These are phyloP conservation scores for Lepidium africanum DNA, from an alignment of 345 rosid species.

Conservation along the genomic window DNA sequence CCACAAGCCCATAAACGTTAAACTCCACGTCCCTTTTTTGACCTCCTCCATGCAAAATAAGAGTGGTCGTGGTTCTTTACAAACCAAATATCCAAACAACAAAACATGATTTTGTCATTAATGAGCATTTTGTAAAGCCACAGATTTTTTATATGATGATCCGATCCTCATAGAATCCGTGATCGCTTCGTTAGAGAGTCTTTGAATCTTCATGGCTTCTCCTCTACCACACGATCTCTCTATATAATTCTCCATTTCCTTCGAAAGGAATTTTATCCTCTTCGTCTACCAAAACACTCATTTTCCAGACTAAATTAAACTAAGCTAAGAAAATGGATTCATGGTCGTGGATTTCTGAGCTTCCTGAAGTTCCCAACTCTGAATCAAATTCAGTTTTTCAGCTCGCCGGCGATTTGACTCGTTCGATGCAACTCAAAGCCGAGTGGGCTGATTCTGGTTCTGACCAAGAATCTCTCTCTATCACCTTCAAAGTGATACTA, in stretches of 20 bases:
- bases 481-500: constrained; percentile 39
- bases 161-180: background rate
- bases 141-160: background rate
- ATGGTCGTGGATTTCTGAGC: constrained; percentile 81
- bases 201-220: constrained; percentile 32
- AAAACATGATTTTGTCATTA: constrained; percentile 15
- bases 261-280: background rate
- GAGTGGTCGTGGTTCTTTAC: constrained; percentile 7
- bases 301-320: background rate
- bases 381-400: constrained; percentile 28
- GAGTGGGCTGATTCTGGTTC: constrained; percentile 28
- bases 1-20: constrained; percentile 31
- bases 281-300: background rate
- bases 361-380: constrained; percentile 33
- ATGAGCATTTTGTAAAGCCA: constrained; percentile 14
- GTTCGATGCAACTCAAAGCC: constrained; percentile 49
- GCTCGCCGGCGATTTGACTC: constrained; percentile 39
- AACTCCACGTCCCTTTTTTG: constrained; percentile 34
- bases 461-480: constrained; percentile 21
- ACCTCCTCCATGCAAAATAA: constrained; percentile 28
- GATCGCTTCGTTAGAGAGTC: background rate
- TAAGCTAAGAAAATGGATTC: constrained; percentile 37
- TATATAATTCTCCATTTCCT: constrained; percentile 25
- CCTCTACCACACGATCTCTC: constrained; percentile 35
- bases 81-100: constrained; percentile 15